Evolutionary conservation across 31 red algal species (phyloP), one percentile per base, ranked within the genome.

Genomic region (Bonnemaisonia californica): DNA sequence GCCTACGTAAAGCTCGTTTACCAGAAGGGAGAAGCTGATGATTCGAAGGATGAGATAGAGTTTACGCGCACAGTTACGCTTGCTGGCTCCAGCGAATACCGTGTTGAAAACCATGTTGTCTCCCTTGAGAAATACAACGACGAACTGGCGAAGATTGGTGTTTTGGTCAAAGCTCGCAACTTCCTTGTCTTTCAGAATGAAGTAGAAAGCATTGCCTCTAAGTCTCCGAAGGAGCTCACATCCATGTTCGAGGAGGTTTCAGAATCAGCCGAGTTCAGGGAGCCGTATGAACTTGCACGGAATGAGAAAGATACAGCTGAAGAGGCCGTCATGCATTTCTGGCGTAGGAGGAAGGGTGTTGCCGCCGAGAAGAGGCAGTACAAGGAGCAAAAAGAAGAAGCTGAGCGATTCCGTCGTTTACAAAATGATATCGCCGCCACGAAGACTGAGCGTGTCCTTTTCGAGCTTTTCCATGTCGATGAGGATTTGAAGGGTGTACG

Each of bases 151-250:
- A 69, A 74, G 30, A 87, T 93, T 58, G 89, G 88, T 26, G 80
- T 98, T 31, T 48, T 90, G 9, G 90, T 90, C 21, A 84, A 87
- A 41, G 89, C 93, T 18, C 77, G 88, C 32, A 98, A 92, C 81
- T 98, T 98, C 69, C 66, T 98, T 19, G 93, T 98, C 1, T 98
- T 98, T 40, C 96, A 98, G 38, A 95, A 95, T 57, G 89, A 97
- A 71, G 92, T 95, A 29, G 96, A 92, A 68, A 71, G 84, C 18
- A 87, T 98, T 75, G 91, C 92, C 11, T 89, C 73, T 30, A 95
- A 95, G 51, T 85, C 82, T 1, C 89, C 92, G 1, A 89, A 91
- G 62, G 86, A 90, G 31, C 72, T 98, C 11, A 67, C 95, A 0
- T 74, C 68, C 21, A 85, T 99, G 79, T 98, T 98, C 73, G 96